Evolutionary conservation across 352 stramenopile genomes (phyloP).

Genomic region (Thraustochytrium sp.): DNA sequence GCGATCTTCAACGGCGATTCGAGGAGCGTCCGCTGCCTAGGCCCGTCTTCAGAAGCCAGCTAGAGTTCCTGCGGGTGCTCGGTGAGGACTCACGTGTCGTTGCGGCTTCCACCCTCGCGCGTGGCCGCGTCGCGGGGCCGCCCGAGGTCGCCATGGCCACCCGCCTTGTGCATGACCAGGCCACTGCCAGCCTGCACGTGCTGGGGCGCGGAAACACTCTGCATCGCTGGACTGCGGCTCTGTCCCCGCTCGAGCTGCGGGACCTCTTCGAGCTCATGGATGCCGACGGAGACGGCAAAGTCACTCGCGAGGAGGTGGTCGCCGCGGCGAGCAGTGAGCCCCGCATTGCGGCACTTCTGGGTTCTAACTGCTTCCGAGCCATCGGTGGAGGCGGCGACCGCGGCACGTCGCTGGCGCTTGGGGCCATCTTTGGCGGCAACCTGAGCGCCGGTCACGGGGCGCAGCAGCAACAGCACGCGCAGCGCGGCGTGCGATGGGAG

Average conservation of each 20-base stretch:
- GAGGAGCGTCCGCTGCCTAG: constrained; percentile 9
- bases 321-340: not conserved
- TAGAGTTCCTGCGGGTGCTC: not conserved
- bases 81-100: not conserved
- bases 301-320: constrained; percentile 5
- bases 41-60: not conserved
- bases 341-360: constrained; percentile 11
- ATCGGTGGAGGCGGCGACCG: not conserved
- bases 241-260: not conserved
- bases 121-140: not conserved
- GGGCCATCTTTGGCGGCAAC: not conserved
- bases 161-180: not conserved
- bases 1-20: not conserved
- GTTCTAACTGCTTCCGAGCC: not conserved
- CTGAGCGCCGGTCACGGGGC: not conserved
- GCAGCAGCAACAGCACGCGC: not conserved
- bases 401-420: not conserved
- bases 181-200: not conserved
- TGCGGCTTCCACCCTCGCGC: not conserved
- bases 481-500: not conserved
- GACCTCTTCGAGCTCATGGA: constrained; percentile 42
- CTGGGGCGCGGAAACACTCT: not conserved
- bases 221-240: not conserved
- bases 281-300: constrained; percentile 12
- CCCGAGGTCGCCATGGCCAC: not conserved